A percentile compares a stretch with the other conserved stretches of the same genome.
phyloP scores from a whole-genome alignment of 805 yeast species.

The Candida rishiriensis region DNA sequence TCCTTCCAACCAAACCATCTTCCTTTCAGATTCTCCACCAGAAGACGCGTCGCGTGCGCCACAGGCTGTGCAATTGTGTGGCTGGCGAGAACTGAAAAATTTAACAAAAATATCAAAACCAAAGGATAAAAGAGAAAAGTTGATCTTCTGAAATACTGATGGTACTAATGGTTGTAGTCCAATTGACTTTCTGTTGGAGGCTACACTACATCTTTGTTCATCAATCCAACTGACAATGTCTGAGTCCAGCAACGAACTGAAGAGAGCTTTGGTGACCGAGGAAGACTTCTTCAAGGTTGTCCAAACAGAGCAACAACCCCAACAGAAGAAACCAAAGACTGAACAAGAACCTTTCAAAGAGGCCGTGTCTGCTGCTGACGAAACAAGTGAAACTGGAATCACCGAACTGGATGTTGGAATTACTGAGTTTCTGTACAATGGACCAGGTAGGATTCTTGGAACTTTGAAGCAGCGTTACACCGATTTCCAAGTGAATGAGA shows the following conservation, averaged over 20 bases:
- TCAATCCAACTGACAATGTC: too few species aligned
- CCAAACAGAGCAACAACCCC: neutral
- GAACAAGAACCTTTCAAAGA: neutral
- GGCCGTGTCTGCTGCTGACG: neutral
- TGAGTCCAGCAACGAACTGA: conserved; percentile 4
- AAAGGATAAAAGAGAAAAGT: too few species aligned
- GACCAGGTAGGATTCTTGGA: conserved; percentile 66
- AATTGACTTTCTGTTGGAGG: too few species aligned
- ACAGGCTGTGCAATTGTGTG: too few species aligned
- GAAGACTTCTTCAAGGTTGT: neutral
- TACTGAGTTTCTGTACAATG: conserved; percentile 55
- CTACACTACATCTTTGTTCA: too few species aligned
- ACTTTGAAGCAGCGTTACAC: conserved; percentile 83
- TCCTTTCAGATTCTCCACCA: too few species aligned
- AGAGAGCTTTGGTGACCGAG: conserved; percentile 2
- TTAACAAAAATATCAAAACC: too few species aligned
- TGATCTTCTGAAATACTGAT: too few species aligned
- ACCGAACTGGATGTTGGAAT: conserved; percentile 86
- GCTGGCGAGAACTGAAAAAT: too few species aligned
- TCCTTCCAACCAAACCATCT: too few species aligned
- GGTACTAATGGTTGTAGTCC: too few species aligned
- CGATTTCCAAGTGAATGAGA: conserved; percentile 92
- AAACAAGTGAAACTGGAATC: conserved; percentile 34
- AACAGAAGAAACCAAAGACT: conserved; percentile 1
- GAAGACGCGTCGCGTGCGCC: too few species aligned